Evolutionary conservation across 2,329 filamentous ascomycete genomes (phyloP).

Genomic region (Lasiodiplodia sp.): DNA sequence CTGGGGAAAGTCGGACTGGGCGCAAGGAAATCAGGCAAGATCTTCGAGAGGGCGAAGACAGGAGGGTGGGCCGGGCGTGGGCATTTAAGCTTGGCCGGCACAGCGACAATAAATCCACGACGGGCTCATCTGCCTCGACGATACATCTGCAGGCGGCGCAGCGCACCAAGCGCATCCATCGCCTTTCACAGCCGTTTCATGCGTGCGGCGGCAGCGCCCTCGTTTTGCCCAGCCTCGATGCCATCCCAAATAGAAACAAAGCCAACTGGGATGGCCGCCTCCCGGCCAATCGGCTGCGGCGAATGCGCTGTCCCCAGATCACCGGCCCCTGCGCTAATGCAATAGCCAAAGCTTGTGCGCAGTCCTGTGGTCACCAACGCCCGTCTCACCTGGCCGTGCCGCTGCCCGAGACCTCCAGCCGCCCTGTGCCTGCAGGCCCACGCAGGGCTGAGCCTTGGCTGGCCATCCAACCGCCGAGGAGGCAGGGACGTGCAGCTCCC

Average conservation of each 20-base stretch:
- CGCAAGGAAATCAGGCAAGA: slow-evolving; percentile 12
- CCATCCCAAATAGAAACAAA: slow-evolving; percentile 23
- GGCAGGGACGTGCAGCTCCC: slow-evolving; percentile 13
- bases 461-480: not conserved
- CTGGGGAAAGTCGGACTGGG: slow-evolving; percentile 4
- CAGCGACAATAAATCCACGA: slow-evolving; percentile 17
- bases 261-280: not conserved
- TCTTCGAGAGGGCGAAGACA: not conserved
- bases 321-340: slow-evolving; percentile 9
- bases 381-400: slow-evolving; percentile 12
- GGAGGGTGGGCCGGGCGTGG: not conserved
- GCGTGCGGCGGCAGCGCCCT: slow-evolving; percentile 5
- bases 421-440: slow-evolving; percentile 9
- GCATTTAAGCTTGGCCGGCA: slow-evolving; percentile 20
- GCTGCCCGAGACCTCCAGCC: not conserved
- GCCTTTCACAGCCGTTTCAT: slow-evolving; percentile 5
- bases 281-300: slow-evolving; percentile 16
- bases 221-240: slow-evolving; percentile 18
- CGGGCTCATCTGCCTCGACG: not conserved
- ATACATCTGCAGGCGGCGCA: slow-evolving; percentile 11
- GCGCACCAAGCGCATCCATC: not conserved
- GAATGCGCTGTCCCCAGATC: slow-evolving; percentile 20
- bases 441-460: slow-evolving; percentile 26
- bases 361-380: slow-evolving; percentile 12
- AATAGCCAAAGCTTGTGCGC: slow-evolving; percentile 11